A percentile compares a stretch with the other conserved stretches of the same genome.
phyloP scores from a whole-genome alignment of 176 grass and related monocot genomes.

The Musa acuminata region DNA sequence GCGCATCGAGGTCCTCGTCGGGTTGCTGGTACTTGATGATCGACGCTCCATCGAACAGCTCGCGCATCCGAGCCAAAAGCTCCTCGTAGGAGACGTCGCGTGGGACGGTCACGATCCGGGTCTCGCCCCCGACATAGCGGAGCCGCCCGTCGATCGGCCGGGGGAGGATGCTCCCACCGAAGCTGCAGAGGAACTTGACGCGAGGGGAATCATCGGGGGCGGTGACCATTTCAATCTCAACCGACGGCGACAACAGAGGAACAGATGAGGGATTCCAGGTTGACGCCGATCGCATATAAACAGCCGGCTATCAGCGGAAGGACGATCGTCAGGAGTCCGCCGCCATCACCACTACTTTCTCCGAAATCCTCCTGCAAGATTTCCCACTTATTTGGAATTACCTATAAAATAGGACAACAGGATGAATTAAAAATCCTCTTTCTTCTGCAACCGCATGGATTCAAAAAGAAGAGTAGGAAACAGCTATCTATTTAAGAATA shows the following conservation, averaged over 20 bases:
- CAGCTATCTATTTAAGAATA: too few species aligned
- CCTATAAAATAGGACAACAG: conserved; percentile 6
- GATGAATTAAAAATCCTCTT: neutral
- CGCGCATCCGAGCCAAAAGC: conserved; percentile 49
- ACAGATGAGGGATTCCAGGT: neutral
- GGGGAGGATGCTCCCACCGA: conserved; percentile 80
- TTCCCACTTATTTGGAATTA: conserved; percentile 6
- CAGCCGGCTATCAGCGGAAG: neutral
- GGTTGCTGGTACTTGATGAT: conserved; percentile 96
- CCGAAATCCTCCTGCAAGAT: neutral
- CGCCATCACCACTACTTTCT: neutral
- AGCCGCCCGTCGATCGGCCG: conserved; percentile 66
- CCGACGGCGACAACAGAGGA: neutral
- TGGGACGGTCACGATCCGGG: conserved; percentile 63
- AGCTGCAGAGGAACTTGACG: conserved; percentile 89
- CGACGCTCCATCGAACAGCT: conserved; percentile 62
- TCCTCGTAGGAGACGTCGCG: conserved; percentile 38
- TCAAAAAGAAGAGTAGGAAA: too few species aligned
- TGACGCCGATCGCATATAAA: neutral
- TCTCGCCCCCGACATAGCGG: conserved; percentile 76
- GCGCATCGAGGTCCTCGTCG: conserved; percentile 82
- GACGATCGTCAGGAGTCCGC: neutral
- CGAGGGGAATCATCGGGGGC: conserved; percentile 30
- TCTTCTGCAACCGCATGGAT: too few species aligned
- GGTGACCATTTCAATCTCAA: conserved; percentile 12